A percentile compares a stretch with the other conserved stretches of the same genome.
Conservation (phyloP, 306 rosid genomes). For the Medicago lupulina region DNA sequence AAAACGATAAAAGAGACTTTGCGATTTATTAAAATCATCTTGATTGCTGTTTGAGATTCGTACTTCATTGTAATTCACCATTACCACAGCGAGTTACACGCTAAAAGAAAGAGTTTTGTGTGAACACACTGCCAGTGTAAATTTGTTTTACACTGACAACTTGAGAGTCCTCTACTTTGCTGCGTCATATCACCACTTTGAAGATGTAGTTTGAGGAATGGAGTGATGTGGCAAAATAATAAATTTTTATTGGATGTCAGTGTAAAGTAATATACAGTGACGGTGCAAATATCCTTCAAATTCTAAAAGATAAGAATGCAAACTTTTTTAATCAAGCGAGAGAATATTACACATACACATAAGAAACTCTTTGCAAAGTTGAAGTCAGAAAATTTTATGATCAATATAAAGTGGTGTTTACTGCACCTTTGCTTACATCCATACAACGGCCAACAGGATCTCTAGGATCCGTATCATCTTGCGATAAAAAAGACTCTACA, state of each 20-base stretch:
- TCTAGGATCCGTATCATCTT: constrained; percentile 93
- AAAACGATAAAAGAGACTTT: neutral
- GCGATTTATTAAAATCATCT: constrained; percentile 1
- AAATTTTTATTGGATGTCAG: neutral
- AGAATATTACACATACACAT: constrained; percentile 39
- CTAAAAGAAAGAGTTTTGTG: neutral
- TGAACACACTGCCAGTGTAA: neutral
- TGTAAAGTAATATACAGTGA: neutral
- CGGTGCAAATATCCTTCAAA: neutral
- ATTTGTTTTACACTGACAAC: neutral
- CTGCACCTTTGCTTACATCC: constrained; percentile 97
- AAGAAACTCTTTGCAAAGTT: constrained; percentile 40
- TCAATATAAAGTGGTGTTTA: constrained; percentile 46
- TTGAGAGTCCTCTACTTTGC: neutral
- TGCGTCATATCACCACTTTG: neutral
- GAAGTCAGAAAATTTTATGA: constrained; percentile 39
- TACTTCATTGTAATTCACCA: constrained; percentile 33
- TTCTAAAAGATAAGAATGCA: neutral
- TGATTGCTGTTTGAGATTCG: constrained; percentile 2
- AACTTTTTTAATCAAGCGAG: constrained; percentile 10
- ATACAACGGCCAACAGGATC: constrained; percentile 91
- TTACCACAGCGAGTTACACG: neutral
- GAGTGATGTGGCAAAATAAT: neutral
- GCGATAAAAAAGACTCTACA: constrained; percentile 97
- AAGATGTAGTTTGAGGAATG: neutral